Evolutionary conservation across 1,284 basidiomycete species (phyloP).

Genomic region (Neotropicomus parvogracilis): DNA sequence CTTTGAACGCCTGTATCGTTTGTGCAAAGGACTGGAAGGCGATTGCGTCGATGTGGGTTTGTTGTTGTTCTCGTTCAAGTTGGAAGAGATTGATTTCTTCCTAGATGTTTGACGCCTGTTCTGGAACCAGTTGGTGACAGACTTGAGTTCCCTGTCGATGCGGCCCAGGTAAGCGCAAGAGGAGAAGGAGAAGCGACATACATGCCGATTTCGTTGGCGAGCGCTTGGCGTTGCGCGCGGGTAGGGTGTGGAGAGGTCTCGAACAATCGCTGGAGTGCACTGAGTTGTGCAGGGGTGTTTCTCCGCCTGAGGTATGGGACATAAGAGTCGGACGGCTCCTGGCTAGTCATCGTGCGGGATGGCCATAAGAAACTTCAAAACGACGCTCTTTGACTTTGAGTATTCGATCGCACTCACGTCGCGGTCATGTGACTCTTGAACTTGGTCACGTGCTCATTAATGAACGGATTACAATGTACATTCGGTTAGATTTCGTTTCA

Average conservation of each 20-base stretch:
- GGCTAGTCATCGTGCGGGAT: constrained; percentile 21
- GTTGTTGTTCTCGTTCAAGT: no score
- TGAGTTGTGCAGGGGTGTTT: constrained; percentile 38
- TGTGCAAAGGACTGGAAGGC: constrained; percentile 5
- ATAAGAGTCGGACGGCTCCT: constrained; percentile 6
- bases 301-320: constrained; percentile 35
- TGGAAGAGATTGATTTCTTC: constrained; percentile 19
- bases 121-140: constrained; percentile 37
- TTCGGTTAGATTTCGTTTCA: constrained; percentile 3
- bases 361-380: no score
- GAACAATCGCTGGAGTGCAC: constrained; percentile 39
- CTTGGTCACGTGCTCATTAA: constrained; percentile 19
- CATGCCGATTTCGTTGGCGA: constrained; percentile 44
- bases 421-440: constrained; percentile 27
- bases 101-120: constrained; percentile 32
- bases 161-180: constrained; percentile 3
- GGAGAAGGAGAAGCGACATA: constrained; percentile 22
- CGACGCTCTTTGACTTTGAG: no score
- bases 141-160: constrained; percentile 33
- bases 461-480: no score
- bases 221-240: constrained; percentile 40
- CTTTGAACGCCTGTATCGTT: constrained; percentile 10
- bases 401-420: constrained; percentile 24
- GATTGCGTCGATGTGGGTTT: constrained; percentile 5
- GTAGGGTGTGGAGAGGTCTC: constrained; percentile 41